These are phyloP conservation scores for Immersiporthe knoxdaviesiana DNA, from an alignment of 2,329 filamentous ascomycete genomes.

Conservation along the genomic window DNA sequence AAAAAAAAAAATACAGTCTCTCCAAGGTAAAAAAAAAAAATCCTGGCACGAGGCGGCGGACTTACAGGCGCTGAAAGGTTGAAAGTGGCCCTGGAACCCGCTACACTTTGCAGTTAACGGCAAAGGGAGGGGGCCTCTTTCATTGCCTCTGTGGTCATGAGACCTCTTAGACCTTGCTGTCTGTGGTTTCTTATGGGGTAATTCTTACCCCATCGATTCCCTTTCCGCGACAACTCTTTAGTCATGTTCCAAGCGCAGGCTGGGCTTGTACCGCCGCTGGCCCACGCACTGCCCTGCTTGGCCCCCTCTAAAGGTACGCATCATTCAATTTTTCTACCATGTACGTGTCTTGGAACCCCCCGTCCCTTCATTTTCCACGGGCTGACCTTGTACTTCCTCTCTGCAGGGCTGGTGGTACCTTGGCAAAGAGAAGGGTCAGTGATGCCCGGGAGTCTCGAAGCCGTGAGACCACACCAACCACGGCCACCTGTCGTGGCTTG, in stretches of 20 bases:
- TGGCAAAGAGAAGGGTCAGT: conserved; percentile 21
- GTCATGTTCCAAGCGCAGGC: conserved; percentile 20
- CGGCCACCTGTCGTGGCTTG: neutral
- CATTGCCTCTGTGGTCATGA: conserved; percentile 31
- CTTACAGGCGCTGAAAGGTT: conserved; percentile 5
- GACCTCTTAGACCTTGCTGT: conserved; percentile 20
- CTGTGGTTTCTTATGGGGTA: conserved; percentile 36
- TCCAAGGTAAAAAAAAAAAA: neutral
- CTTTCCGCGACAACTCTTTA: conserved; percentile 27
- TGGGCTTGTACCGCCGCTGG: conserved; percentile 11
- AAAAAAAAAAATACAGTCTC: neutral
- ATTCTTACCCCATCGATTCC: conserved; percentile 37
- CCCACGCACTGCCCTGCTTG: neutral
- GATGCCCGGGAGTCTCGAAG: conserved; percentile 15
- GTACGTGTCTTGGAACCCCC: neutral
- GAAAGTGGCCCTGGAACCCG: conserved; percentile 13
- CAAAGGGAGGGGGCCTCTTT: conserved; percentile 5
- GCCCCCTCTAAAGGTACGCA: conserved; percentile 10
- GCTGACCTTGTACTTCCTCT: neutral
- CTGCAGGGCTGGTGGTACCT: neutral
- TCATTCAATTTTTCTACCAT: neutral
- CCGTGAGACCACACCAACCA: neutral
- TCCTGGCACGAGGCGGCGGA: conserved; percentile 9
- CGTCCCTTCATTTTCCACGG: conserved; percentile 6
- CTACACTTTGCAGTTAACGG: conserved; percentile 32